Evolutionary conservation across 2,329 filamentous ascomycete genomes (phyloP).

Genomic region (Sporothrix euskadiensis): DNA sequence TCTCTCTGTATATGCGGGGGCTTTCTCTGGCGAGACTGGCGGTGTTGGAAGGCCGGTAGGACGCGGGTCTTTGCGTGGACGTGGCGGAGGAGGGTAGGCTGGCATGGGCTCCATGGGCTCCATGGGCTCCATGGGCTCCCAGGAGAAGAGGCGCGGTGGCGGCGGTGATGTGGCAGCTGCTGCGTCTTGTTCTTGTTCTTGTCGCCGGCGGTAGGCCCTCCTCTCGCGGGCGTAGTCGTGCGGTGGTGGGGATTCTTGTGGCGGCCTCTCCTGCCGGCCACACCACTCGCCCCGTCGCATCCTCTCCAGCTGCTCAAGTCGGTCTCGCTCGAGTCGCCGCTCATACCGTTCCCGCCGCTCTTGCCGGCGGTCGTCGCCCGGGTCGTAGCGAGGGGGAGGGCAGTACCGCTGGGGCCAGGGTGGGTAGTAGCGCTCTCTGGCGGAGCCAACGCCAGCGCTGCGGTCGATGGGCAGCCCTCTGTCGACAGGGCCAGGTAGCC

Average conservation of each 20-base stretch:
- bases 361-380: not conserved
- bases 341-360: not conserved
- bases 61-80: not conserved
- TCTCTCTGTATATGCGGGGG: not conserved
- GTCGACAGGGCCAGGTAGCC: not conserved
- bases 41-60: slow-evolving; percentile 1
- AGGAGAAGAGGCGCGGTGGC: not conserved
- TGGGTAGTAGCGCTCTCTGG: not conserved
- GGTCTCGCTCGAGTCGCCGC: not conserved
- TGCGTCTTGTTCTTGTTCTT: not conserved
- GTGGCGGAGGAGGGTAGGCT: not conserved
- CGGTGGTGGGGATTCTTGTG: not conserved
- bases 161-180: not conserved
- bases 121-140: too few species aligned
- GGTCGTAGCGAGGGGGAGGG: not conserved
- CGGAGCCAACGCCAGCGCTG: not conserved
- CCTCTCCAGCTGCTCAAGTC: not conserved
- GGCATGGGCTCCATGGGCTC: not conserved
- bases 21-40: not conserved
- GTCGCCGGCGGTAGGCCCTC: not conserved
- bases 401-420: not conserved
- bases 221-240: not conserved
- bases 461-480: not conserved
- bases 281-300: not conserved
- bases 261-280: not conserved